These are phyloP conservation scores for Gyrodon lividus DNA, from an alignment of 768 basidiomycete species.

Conservation along the genomic window DNA sequence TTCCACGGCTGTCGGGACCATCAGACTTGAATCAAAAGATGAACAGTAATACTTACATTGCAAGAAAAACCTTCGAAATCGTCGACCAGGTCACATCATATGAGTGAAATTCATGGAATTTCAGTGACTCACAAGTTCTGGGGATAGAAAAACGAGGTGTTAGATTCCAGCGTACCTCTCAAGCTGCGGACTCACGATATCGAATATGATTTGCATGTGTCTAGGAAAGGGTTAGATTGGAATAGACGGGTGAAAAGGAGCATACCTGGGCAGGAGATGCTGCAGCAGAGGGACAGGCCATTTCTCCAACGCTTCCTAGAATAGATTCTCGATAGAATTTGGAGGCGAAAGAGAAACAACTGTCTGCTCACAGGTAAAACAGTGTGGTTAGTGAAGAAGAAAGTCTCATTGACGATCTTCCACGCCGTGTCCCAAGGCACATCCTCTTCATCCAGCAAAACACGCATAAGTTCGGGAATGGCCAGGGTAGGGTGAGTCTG, in stretches of 20 bases:
- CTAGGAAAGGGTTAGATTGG: constrained; percentile 29
- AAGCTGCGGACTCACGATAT: constrained; percentile 59
- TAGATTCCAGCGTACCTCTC: background rate
- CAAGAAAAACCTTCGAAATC: constrained; percentile 47
- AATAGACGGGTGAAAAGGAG: constrained; percentile 2
- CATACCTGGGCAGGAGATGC: constrained; percentile 75
- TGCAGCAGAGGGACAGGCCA: constrained; percentile 90
- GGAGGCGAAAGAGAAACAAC: background rate
- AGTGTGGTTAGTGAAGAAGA: constrained; percentile 96
- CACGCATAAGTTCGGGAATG: constrained; percentile 92
- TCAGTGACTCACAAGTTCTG: constrained; percentile 38
- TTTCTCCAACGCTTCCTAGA: constrained; percentile 80
- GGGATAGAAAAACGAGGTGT: constrained; percentile 11
- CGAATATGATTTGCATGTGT: constrained; percentile 91
- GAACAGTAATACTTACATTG: constrained; percentile 47
- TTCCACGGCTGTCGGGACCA: constrained; percentile 61
- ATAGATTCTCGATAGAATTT: background rate
- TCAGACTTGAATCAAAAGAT: background rate
- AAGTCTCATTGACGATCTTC: constrained; percentile 84
- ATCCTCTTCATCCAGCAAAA: constrained; percentile 91
- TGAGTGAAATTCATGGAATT: background rate
- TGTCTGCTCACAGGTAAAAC: constrained; percentile 71
- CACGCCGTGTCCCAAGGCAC: constrained; percentile 82
- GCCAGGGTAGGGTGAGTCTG: constrained; percentile 95
- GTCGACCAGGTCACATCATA: background rate